These are phyloP conservation scores for Backusella westeae DNA, from an alignment of 192 early-diverging fungal species.

Conservation along the genomic window DNA sequence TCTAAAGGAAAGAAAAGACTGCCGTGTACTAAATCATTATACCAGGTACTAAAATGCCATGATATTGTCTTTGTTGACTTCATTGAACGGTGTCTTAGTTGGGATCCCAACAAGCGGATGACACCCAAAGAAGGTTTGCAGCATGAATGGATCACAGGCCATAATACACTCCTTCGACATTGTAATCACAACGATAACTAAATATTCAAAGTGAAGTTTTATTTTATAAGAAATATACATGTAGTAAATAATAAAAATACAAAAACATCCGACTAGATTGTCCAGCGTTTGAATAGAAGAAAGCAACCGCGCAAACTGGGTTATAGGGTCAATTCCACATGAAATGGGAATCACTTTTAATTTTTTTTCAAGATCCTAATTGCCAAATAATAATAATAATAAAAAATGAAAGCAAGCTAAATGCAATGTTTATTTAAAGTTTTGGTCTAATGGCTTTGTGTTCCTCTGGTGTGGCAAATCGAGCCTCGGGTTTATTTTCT, in stretches of 20 bases:
- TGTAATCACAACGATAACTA: background rate
- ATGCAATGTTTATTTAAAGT: conserved; percentile 1
- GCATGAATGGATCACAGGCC: conserved; percentile 72
- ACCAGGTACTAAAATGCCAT: conserved; percentile 67
- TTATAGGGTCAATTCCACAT: too few species aligned
- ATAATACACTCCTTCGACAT: background rate
- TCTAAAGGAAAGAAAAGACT: conserved; percentile 89
- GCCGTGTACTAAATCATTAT: conserved; percentile 79
- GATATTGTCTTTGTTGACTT: conserved; percentile 89
- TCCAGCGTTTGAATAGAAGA: too few species aligned
- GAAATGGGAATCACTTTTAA: too few species aligned
- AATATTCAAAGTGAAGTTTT: background rate
- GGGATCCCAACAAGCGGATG: conserved; percentile 90
- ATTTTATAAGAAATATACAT: background rate
- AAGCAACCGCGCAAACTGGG: too few species aligned
- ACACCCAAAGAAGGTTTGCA: conserved; percentile 80
- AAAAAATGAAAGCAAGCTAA: background rate
- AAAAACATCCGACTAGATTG: too few species aligned
- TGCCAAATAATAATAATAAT: background rate
- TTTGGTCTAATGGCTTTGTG: conserved; percentile 11
- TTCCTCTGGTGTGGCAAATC: conserved; percentile 12
- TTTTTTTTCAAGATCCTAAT: too few species aligned
- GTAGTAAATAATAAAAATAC: background rate
- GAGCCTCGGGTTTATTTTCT: conserved; percentile 5
- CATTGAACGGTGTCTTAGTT: conserved; percentile 78